Base-by-base conservation (phyloP, 2,329 filamentous ascomycete genomes). In the Diaporthe aspalathi region DNA sequence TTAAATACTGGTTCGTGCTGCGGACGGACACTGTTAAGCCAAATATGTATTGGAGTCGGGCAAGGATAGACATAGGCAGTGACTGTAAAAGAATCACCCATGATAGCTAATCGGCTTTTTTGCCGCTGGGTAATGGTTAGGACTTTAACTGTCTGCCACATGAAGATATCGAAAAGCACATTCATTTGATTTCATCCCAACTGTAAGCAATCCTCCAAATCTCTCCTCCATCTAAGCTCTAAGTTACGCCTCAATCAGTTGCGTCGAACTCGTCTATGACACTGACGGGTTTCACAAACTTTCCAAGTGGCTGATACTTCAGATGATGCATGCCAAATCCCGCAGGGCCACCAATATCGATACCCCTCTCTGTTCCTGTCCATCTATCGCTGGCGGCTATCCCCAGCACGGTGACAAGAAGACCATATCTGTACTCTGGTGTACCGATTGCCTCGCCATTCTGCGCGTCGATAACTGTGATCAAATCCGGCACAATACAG, bases 381-480 rank as follows among this genome's bases (percentile, higher is more conserved):
- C 84, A 85, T 43, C 80, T 80, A 53, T 85, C 81, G 57, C 81
- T 83, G 2, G 84, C 83, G 2, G 84, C 76, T 53, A 86, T 83
- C 3, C 83, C 85, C 20, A 88, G 74, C 0, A 88, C 85, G 24
- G 84, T 81, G 20, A 88, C 86, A 12, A 86, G 77, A 47, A 88
- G 76, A 1, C 87, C 86, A 71, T 88, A 88, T 14, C 85, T 77
- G 72, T 89, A 90, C 74, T 90, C 88, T 0, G 85, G 88, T 0
- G 86, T 87, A 0, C 88, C 88, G 8, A 90, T 80, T 0, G 87
- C 87, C 73, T 88, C 84, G 35, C 88, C 88, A 12, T 85, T 88
- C 73, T 88, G 85, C 7, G 86, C 84, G 70, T 89, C 88, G 20
- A 90, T 83, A 11, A 90, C 81, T 0, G 84, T 82, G 67, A 90